Base-by-base conservation (phyloP, 305 asterid genomes). In the Caryopteris hybrid region DNA sequence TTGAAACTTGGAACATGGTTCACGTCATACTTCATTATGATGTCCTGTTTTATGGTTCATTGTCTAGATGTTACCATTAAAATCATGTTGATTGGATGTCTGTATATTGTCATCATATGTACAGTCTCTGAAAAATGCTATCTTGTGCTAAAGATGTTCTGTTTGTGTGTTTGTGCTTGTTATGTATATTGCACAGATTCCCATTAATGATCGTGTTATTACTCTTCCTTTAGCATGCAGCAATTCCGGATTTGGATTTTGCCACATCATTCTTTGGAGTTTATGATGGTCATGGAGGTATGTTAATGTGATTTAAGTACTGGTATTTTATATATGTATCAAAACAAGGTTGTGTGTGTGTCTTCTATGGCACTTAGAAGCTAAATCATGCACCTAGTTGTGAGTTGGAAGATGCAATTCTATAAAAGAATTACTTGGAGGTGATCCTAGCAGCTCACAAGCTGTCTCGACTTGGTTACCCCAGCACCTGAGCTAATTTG, bases 271-370 rank as follows among this genome's bases (percentile, higher is more conserved):
- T 86, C 85, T 92, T 92, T 78, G 98, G 98, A 62, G 98, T 92
- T 71, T 92, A 89, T 74, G 98, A 92, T 72, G 98, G 98, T 56
- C 98, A 92, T 69, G 97, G 98, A 77, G 98, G 98, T 92, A 76
- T 39, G 81, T 13, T 48, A 21, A 52, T 60, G 78, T 75, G 23
- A 56, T 75, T 42, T 27, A 22, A 21, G 39, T 33, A 25, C 60
- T 69, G 6, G 55, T 61, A 46, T 69, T 11, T 56, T 50, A 5
- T 9, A 6, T 36, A 6, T 36, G 20, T n/a, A 18, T 23, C 34
- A 39, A 55, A 63, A 25, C 38, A 18, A 34, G 43, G 27, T 11
- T 22, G 48, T 20, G 34, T 45, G 21, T 58, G n/a, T n/a, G n/a
- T n/a, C n/a, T n/a, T n/a, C n/a, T n/a, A n/a, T n/a, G n/a, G n/a